Base-by-base conservation (phyloP, 1,284 basidiomycete genomes). In the Fomitopsis betulina region DNA sequence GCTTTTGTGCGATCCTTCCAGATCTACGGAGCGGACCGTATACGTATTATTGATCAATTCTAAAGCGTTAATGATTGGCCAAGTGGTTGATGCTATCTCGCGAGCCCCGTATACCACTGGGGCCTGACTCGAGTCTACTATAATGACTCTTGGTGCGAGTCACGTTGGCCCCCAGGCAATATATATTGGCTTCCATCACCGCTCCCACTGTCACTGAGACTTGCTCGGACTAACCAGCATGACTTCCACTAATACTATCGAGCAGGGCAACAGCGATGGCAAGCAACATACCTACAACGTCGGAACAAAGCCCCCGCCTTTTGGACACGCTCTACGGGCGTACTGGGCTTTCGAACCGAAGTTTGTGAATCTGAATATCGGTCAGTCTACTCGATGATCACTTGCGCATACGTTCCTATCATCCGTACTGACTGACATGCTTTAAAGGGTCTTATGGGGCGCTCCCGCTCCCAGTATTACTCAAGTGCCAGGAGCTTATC, bases 291-390 rank as follows among this genome's bases (percentile, higher is more conserved):
- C 63, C 6, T 72, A 69, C 49, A 68, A 72, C 53, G 59, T 63
- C 9, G 63, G 51, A 32, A 53, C 55, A 30, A 58, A 63, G 35
- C 72, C 80, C 0, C 83, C 82, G 0, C 63, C 73, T 1, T 89
- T 91, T 64, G 88, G 88, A 0, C 81, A 82, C 65, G 72, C 70
- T 2, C 75, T 88, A 70, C 77, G 79, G 58, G 74, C 82, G 58
- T 80, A 82, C 63, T 91, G 84, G 69, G 75, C 73, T 9, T 82
- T 91, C 55, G 81, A 82, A 49, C 70, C 80, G 1, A 75, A 76
- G 32, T 88, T 87, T 65, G 71, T 87, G 57, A 88, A 89, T 67
- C 68, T 89, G 45, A 89, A 90, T 63, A 74, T 87, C 58, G 88
- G 86, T 82, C 43, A 53, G 77, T 60, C 5, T 5, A 23, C n/a